A percentile compares a stretch with the other conserved stretches of the same genome.
Conservation (phyloP, 129 eudicot species). For the Gnaphalium uliginosum region DNA sequence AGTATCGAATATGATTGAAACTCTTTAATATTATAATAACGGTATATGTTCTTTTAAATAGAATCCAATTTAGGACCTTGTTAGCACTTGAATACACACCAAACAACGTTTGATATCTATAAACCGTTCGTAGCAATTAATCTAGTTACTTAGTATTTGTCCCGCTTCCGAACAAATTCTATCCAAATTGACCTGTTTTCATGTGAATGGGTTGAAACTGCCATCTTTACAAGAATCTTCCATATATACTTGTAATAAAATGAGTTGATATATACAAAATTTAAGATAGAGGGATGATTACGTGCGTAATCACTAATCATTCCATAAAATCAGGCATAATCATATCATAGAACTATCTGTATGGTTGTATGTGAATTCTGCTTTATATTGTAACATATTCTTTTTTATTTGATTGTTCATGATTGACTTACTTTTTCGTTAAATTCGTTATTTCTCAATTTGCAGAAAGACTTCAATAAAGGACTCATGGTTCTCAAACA, state of each 20-base stretch:
- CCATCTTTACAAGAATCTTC: neutral
- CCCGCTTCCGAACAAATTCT: neutral
- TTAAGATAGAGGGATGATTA: constrained; percentile 3
- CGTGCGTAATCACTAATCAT: neutral
- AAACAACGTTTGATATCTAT: neutral
- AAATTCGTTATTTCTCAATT: constrained; percentile 17
- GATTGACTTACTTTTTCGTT: constrained; percentile 27
- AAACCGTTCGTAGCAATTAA: neutral
- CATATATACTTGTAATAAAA: neutral
- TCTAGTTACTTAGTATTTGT: neutral
- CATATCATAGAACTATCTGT: constrained; percentile 17
- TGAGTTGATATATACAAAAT: constrained; percentile 15
- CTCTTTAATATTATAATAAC: neutral
- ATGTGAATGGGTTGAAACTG: constrained; percentile 8
- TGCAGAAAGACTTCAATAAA: constrained; percentile 61
- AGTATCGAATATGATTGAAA: neutral
- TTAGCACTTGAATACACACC: neutral
- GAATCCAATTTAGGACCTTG: neutral
- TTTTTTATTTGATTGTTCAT: constrained; percentile 18
- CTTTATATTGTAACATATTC: constrained; percentile 9
- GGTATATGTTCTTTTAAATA: neutral
- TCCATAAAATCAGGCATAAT: constrained; percentile 6
- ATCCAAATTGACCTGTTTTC: neutral
- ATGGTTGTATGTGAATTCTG: constrained; percentile 11
- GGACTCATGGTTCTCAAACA: constrained; percentile 69